These are phyloP conservation scores for Phaeotremella skinneri DNA, from an alignment of 768 basidiomycete species.

Conservation along the genomic window DNA sequence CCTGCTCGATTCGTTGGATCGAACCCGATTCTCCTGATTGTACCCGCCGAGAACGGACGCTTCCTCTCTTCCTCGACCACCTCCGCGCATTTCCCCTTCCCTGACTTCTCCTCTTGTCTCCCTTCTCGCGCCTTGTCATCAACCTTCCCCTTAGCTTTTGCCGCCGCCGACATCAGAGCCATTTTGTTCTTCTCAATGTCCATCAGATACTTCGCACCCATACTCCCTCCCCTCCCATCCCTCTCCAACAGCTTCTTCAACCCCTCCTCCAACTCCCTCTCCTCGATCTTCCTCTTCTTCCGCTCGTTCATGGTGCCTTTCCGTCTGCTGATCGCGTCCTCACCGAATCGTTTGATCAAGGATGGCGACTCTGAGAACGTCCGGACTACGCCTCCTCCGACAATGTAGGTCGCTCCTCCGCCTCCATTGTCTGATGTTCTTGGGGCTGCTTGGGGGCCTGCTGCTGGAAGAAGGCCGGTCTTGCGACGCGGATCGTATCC, in stretches of 20 bases:
- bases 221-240: slow-evolving; percentile 63
- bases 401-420: slow-evolving; percentile 64
- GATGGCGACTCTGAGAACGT: slow-evolving; percentile 20
- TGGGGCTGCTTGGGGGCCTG: slow-evolving; percentile 34
- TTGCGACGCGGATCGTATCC: slow-evolving; percentile 37
- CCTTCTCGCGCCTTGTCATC: slow-evolving; percentile 64
- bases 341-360: slow-evolving; percentile 37
- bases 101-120: slow-evolving; percentile 54
- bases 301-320: slow-evolving; percentile 55
- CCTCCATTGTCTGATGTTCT: slow-evolving; percentile 34
- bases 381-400: slow-evolving; percentile 73
- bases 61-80: slow-evolving; percentile 29
- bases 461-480: slow-evolving; percentile 43
- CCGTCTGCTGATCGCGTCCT: slow-evolving; percentile 70
- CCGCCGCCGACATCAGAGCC: slow-evolving; percentile 5
- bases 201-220: slow-evolving; percentile 42
- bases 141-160: slow-evolving; percentile 8
- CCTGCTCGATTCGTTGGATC: slow-evolving; percentile 35
- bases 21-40: slow-evolving; percentile 45
- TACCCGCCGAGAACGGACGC: slow-evolving; percentile 34
- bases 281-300: slow-evolving; percentile 63
- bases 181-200: slow-evolving; percentile 11
- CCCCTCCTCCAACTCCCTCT: slow-evolving; percentile 58
- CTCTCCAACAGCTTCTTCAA: slow-evolving; percentile 63
- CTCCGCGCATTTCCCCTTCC: slow-evolving; percentile 55